Evolutionary conservation across 805 yeast species (phyloP).

Genomic region (Metschnikowia rubicola): DNA sequence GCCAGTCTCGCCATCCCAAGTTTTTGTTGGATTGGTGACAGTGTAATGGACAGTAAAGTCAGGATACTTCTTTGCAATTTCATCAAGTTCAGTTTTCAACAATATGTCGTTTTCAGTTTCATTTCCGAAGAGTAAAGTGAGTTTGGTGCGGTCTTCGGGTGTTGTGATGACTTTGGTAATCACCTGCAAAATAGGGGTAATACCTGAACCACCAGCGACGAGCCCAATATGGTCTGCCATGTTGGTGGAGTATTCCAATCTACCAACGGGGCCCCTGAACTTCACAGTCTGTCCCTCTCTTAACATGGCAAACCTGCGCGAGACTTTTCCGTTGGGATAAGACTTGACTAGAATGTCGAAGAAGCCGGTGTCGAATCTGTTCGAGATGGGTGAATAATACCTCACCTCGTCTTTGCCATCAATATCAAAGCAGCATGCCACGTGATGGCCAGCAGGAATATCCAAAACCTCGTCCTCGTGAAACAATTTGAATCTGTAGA

Average conservation of each 20-base stretch:
- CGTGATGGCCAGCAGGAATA: slow-evolving; percentile 73
- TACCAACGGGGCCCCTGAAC: slow-evolving; percentile 79
- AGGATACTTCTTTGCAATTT: slow-evolving; percentile 60
- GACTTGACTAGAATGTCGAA: slow-evolving; percentile 77
- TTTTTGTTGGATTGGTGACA: slow-evolving; percentile 45
- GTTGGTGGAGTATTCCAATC: slow-evolving; percentile 55
- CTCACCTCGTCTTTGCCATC: slow-evolving; percentile 55
- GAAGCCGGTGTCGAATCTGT: slow-evolving; percentile 65
- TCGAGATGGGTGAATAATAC: slow-evolving; percentile 75
- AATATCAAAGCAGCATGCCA: slow-evolving; percentile 53
- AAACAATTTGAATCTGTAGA: slow-evolving; percentile 66
- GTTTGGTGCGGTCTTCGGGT: slow-evolving; percentile 59
- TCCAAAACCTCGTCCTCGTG: slow-evolving; percentile 59
- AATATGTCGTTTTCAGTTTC: slow-evolving; percentile 75
- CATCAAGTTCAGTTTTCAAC: slow-evolving; percentile 69
- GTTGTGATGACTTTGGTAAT: slow-evolving; percentile 66
- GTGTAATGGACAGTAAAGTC: slow-evolving; percentile 59
- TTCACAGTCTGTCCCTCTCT: slow-evolving; percentile 62
- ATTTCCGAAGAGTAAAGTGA: slow-evolving; percentile 66
- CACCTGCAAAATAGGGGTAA: slow-evolving; percentile 86
- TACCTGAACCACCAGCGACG: slow-evolving; percentile 85
- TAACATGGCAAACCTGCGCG: slow-evolving; percentile 62
- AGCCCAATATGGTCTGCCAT: slow-evolving; percentile 62
- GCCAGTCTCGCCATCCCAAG: slow-evolving; percentile 61
- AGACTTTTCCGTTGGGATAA: slow-evolving; percentile 67